A percentile compares a stretch with the other conserved stretches of the same genome.
Conservation (phyloP, 257 asterid genomes). For the Agastache rugosa region DNA sequence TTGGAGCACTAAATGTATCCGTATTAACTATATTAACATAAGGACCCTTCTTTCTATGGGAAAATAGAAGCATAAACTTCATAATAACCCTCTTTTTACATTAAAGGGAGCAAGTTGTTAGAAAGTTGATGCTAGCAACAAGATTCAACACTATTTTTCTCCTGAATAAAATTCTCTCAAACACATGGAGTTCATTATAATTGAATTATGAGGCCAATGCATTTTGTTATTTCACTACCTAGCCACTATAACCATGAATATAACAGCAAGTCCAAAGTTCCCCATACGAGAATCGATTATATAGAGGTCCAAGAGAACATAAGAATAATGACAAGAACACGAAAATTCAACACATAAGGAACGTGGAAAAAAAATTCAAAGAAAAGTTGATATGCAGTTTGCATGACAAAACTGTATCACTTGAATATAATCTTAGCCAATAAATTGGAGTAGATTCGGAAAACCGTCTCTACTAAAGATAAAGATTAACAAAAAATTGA, state of each 20-base stretch:
- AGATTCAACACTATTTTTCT: background rate
- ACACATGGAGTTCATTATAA: background rate
- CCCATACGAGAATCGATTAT: background rate
- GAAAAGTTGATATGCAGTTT: constrained; percentile 20
- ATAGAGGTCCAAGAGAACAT: background rate
- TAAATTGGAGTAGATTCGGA: background rate
- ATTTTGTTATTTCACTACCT: constrained; percentile 18
- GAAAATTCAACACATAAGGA: background rate
- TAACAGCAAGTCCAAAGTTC: constrained; percentile 18
- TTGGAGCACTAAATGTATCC: constrained; percentile 21
- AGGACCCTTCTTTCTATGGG: constrained; percentile 1
- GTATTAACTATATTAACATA: background rate
- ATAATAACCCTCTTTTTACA: constrained; percentile 18
- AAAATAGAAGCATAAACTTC: constrained; percentile 13
- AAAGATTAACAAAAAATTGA: background rate
- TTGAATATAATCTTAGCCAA: background rate
- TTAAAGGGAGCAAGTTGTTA: constrained; percentile 15
- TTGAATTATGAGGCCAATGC: background rate
- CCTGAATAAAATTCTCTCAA: background rate
- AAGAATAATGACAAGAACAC: background rate
- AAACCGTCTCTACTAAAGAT: background rate
- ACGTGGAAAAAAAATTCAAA: background rate
- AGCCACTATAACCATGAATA: constrained; percentile 14
- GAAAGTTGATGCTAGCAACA: constrained; percentile 9
- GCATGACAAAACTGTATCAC: constrained; percentile 24